Conservation (phyloP, 805 yeast genomes). For the Nakazawaea molendinolei region DNA sequence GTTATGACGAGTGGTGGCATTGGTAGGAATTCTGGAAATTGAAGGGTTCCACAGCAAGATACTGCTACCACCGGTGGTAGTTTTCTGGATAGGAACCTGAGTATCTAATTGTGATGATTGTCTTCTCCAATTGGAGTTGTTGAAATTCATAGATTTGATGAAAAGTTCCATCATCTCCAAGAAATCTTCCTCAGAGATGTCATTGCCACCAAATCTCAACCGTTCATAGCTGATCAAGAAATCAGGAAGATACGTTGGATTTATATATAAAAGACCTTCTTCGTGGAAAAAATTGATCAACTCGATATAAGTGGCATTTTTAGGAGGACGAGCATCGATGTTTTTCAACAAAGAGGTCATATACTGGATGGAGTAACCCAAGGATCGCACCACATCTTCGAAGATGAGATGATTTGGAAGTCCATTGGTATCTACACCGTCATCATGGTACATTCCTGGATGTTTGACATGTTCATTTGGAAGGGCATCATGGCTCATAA, state of each 20-base stretch:
- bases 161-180: slow-evolving; percentile 47
- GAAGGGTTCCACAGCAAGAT: too few species aligned
- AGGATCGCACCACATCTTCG: slow-evolving; percentile 53
- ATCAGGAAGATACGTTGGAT: slow-evolving; percentile 15
- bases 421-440: background rate
- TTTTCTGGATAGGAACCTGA: too few species aligned
- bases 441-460: slow-evolving; percentile 36
- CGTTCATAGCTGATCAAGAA: slow-evolving; percentile 57
- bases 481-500: slow-evolving; percentile 30
- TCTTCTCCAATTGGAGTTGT: too few species aligned
- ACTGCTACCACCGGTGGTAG: too few species aligned
- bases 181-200: slow-evolving; percentile 54
- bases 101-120: too few species aligned
- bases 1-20: too few species aligned
- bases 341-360: slow-evolving; percentile 34
- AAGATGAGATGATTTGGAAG: slow-evolving; percentile 29
- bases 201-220: slow-evolving; percentile 57
- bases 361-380: slow-evolving; percentile 51
- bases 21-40: too few species aligned
- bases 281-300: slow-evolving; percentile 29
- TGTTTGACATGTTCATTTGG: slow-evolving; percentile 40
- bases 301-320: slow-evolving; percentile 35
- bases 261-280: slow-evolving; percentile 9
- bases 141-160: slow-evolving; percentile 13
- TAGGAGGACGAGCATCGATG: slow-evolving; percentile 27